Conservation (phyloP, 2,329 filamentous ascomycete species). For the Didymella lethalis region DNA sequence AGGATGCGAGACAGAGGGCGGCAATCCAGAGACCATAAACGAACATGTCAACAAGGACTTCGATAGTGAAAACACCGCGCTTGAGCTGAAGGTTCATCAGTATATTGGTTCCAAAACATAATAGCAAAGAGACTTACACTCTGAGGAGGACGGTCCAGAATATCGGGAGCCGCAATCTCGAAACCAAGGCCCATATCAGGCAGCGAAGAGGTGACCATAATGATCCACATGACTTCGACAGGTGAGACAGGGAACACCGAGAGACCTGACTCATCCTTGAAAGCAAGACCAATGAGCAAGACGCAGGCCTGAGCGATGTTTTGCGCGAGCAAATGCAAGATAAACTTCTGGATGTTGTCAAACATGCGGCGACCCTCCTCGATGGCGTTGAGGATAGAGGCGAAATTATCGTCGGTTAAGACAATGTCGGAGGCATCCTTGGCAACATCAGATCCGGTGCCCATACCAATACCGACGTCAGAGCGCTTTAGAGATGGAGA, state of each 20-base stretch:
- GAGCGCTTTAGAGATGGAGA: constrained; percentile 56
- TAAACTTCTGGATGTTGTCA: constrained; percentile 57
- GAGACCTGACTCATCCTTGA: constrained; percentile 42
- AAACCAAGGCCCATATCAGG: constrained; percentile 49
- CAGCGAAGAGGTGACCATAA: constrained; percentile 50
- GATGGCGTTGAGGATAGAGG: constrained; percentile 56
- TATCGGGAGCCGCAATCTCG: constrained; percentile 47
- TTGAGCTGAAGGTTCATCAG: constrained; percentile 38
- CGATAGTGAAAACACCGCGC: constrained; percentile 47
- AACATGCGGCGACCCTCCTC: constrained; percentile 57
- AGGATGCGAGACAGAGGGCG: constrained; percentile 44
- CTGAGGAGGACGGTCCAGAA: constrained; percentile 43
- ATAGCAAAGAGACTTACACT: constrained; percentile 28
- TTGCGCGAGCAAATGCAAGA: constrained; percentile 44
- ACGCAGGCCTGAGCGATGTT: constrained; percentile 48
- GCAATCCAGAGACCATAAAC: constrained; percentile 48
- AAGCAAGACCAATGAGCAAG: constrained; percentile 46
- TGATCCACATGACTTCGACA: constrained; percentile 51
- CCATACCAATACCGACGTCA: constrained; percentile 58
- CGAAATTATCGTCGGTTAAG: constrained; percentile 56
- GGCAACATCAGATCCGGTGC: constrained; percentile 55
- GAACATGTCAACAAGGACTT: constrained; percentile 48
- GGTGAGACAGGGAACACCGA: constrained; percentile 50
- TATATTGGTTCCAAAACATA: not conserved
- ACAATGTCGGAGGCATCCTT: constrained; percentile 57